A percentile compares a stretch with the other conserved stretches of the same genome.
phyloP scores from a whole-genome alignment of 1,139 yeast species.

The Lodderomyces margitis region DNA sequence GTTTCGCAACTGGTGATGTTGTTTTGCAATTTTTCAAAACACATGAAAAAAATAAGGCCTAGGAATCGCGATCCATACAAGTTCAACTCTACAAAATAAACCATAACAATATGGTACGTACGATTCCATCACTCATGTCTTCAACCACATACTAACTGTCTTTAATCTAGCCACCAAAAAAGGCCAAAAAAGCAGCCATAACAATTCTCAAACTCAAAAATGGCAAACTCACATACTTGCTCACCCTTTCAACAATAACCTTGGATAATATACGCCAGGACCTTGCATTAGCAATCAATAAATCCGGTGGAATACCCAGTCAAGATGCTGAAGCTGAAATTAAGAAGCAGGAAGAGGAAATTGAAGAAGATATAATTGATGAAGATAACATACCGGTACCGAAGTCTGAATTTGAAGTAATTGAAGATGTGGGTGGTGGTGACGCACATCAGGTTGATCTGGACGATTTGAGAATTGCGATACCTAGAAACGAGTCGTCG shows the following conservation, averaged over 20 bases:
- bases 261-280: conserved; percentile 28
- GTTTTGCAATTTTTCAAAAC: no score
- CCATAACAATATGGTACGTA: no score
- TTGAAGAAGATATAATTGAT: conserved; percentile 20
- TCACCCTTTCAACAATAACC: conserved; percentile 25
- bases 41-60: no score
- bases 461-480: conserved; percentile 34
- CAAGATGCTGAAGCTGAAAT: conserved; percentile 13
- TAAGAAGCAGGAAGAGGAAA: conserved; percentile 11
- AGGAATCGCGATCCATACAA: no score
- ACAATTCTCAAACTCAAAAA: conserved; percentile 47
- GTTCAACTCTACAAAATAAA: no score
- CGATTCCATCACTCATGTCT: no score
- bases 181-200: conserved; percentile 18
- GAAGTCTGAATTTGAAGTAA: conserved; percentile 21
- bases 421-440: conserved; percentile 9
- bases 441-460: conserved; percentile 12
- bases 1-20: not conserved
- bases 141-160: conserved; percentile 16
- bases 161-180: conserved; percentile 29
- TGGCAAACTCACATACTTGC: conserved; percentile 40
- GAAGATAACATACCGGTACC: conserved; percentile 29
- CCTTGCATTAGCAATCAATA: conserved; percentile 38
- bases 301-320: conserved; percentile 46
- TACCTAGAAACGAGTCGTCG: conserved; percentile 39